Base-by-base conservation (phyloP, 2,329 filamentous ascomycete species). In the Xylaria polymorpha region DNA sequence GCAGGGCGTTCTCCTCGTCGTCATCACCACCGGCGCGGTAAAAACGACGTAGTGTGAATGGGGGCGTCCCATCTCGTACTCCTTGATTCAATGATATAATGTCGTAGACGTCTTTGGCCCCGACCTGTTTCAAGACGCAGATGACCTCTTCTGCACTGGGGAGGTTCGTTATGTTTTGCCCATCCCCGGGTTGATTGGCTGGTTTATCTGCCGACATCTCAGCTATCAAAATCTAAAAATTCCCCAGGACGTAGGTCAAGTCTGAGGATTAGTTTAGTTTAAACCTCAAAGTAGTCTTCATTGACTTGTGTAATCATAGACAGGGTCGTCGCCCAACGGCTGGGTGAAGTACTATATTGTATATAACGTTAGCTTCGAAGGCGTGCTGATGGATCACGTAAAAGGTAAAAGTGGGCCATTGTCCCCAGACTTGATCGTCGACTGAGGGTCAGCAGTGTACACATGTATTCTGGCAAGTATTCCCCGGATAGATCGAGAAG, bases 61-160 rank as follows among this genome's bases (percentile, higher is more conserved):
- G 43, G 15, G 64, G 25, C 71, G 22, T 76, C 76, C 4, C 73
- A 51, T 69, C 61, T 8, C 44, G 22, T 44, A 63, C 58, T 12
- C 14, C 53, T 46, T 85, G 81, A 3, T 74, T 68, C 7, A 88
- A 77, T 29, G 78, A 78, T 71, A 81, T 79, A 6, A 86, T 75
- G 25, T 82, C 72, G 70, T 80, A 79, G 43, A 59, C 64, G 18
- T 53, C 66, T 29, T 1, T 60, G 51, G 12, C 65, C 67, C 8
- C 68, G 4, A 48, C 12, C 22, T 58, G 51, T 7, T 66, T 70
- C 8, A 71, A 71, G 39, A 81, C 72, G 29, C 75, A 73, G 20
- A 81, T 69, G 25, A 81, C 71, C 59, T 81, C 76, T 59, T 79
- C 78, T 41, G 74, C 55, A 48, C 74, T 77, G 20, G 69, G 55